These are phyloP conservation scores for Coleophoma eucalyptorum DNA, from an alignment of 2,329 filamentous ascomycete genomes.

Conservation along the genomic window DNA sequence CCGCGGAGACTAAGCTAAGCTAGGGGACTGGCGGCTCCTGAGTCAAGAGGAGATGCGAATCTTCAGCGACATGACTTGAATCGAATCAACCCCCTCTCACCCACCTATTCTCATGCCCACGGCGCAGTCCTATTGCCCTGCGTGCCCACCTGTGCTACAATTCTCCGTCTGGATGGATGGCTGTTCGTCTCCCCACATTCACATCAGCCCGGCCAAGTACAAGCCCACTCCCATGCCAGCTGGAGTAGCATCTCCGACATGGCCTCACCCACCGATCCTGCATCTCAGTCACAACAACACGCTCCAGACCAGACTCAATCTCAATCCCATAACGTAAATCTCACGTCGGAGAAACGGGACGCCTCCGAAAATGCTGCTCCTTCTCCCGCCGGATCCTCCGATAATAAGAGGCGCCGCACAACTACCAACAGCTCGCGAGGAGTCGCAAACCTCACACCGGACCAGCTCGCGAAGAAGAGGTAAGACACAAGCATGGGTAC, in stretches of 20 bases:
- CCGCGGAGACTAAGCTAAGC: no score
- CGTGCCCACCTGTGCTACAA: no score
- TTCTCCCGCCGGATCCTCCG: neutral
- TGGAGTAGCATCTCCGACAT: no score
- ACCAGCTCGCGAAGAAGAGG: conserved; percentile 84
- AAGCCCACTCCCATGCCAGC: no score
- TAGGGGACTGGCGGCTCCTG: neutral
- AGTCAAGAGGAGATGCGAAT: neutral
- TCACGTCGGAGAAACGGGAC: neutral
- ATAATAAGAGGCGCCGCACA: conserved; percentile 32
- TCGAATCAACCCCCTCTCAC: neutral
- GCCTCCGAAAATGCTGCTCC: neutral
- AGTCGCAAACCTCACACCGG: conserved; percentile 82
- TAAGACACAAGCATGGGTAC: neutral
- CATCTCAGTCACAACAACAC: no score
- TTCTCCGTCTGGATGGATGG: no score
- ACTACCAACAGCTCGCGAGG: conserved; percentile 63
- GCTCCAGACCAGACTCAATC: no score
- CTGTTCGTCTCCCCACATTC: no score
- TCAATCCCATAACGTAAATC: no score
- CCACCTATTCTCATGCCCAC: neutral
- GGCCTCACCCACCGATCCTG: neutral
- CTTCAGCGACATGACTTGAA: neutral
- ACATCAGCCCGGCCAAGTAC: no score
- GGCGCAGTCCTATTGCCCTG: no score